phyloP scores from a whole-genome alignment of 805 yeast species.

The Yarrowia keelungensis region DNA sequence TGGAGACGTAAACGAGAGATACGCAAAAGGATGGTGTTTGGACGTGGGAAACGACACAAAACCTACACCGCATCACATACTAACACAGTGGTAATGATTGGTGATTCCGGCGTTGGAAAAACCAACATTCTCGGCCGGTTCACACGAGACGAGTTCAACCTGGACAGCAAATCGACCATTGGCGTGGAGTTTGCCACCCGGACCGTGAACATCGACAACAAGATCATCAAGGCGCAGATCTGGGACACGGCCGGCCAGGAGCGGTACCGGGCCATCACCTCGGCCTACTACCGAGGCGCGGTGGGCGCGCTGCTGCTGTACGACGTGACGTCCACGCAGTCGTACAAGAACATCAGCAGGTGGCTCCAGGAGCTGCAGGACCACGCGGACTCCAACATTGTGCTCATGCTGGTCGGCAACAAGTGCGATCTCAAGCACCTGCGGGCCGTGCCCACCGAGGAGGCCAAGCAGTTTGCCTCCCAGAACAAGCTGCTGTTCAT shows the following conservation, averaged over 20 bases:
- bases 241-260: slow-evolving; percentile 99
- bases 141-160: slow-evolving; percentile 93
- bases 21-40: too few relatives aligned
- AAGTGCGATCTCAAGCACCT: slow-evolving; percentile 91
- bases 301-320: slow-evolving; percentile 96
- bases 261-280: slow-evolving; percentile 95
- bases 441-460: slow-evolving; percentile 96
- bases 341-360: slow-evolving; percentile 85
- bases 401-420: slow-evolving; percentile 95
- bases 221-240: slow-evolving; percentile 94
- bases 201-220: slow-evolving; percentile 92
- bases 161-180: slow-evolving; percentile 92
- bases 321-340: slow-evolving; percentile 94
- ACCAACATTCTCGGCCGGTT: slow-evolving; percentile 92
- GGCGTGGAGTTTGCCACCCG: slow-evolving; percentile 99
- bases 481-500: slow-evolving; percentile 39
- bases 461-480: slow-evolving; percentile 76
- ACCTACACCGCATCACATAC: background rate
- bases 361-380: slow-evolving; percentile 95
- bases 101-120: slow-evolving; percentile 97
- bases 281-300: slow-evolving; percentile 97
- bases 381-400: slow-evolving; percentile 96
- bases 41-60: too few relatives aligned
- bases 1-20: background rate
- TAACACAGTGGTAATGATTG: slow-evolving; percentile 79